Evolutionary conservation across 306 rosid species (phyloP), one percentile per base, ranked within the genome.

Genomic region (Cucurbita argyrosperma): DNA sequence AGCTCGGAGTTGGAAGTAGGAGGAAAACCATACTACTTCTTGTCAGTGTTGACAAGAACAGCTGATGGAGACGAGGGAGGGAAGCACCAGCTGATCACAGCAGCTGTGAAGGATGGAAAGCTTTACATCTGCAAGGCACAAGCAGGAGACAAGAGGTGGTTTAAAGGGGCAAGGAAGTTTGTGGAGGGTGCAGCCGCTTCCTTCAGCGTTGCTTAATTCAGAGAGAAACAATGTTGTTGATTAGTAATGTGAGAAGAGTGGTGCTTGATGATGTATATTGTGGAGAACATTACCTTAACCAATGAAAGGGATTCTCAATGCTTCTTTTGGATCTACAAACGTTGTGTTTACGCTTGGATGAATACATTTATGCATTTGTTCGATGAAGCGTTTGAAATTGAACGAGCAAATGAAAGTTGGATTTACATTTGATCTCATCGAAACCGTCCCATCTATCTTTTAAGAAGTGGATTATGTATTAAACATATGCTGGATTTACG

Each of bases 111-210:
- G 71, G 91, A 84, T 42, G 97, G 97, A 6, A 94, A 91, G 76
- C 92, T 94, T 26, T 94, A 85, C 85, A 84, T 94, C 43, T 88
- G 90, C 85, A 94, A 94, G 87, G 97, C 97, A 42, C 99, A 94
- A 82, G 99, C 99, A 8, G 99, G 99, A 55, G 99, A 94, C 85
- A 94, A 94, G 90, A 85, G 99, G 83, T 94, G 99, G 99, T 94
- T 94, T 68, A 91, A 94, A 79, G 99, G 99, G 74, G 96, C 95
- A 71, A 91, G 89, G 86, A 94, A 61, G 83, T 94, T 71, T 66
- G 96, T 94, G 8, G 99, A 94, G 87, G 85, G 59, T 65, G 40
- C 95, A 68, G 83, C 92, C 21, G 43, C 69, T 81, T 94, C 99
- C 56, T 94, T 94, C 91, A 91, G 96, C 79, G 92, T 94, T 83